Conservation (phyloP, 83 land plant species). For the Larix sibirica region DNA sequence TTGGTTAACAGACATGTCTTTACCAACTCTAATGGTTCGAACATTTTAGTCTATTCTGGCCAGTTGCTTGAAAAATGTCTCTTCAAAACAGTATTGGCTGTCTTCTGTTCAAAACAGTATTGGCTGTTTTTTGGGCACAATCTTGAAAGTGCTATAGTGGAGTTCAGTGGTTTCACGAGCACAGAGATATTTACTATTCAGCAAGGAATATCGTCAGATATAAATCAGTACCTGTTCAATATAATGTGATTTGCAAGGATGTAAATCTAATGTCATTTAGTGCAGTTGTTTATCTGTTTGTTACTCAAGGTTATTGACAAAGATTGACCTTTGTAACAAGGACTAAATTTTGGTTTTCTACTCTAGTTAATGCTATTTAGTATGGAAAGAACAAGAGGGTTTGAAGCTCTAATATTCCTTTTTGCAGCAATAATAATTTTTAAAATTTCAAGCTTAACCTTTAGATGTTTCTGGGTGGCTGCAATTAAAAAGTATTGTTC, state of each 20-base stretch:
- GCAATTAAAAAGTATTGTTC: neutral
- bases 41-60: neutral
- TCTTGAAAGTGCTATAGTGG: neutral
- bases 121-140: neutral
- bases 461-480: neutral
- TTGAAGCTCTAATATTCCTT: neutral
- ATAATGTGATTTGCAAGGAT: neutral
- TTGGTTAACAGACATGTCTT: constrained; percentile 4
- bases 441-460: neutral
- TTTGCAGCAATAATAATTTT: neutral
- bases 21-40: neutral
- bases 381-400: neutral
- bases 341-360: neutral
- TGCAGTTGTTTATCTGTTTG: neutral
- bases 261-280: neutral
- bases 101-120: neutral
- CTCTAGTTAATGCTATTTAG: neutral
- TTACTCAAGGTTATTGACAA: neutral
- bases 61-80: constrained; percentile 1
- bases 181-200: neutral
- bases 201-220: constrained; percentile 3
- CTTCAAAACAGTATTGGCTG: neutral
- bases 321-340: neutral
- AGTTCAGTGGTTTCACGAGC: neutral
- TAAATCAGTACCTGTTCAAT: neutral